A percentile compares a stretch with the other conserved stretches of the same genome.
Evolutionary conservation across 805 yeast genomes (phyloP).

Genomic region (Alloascoidea hylecoeti): DNA sequence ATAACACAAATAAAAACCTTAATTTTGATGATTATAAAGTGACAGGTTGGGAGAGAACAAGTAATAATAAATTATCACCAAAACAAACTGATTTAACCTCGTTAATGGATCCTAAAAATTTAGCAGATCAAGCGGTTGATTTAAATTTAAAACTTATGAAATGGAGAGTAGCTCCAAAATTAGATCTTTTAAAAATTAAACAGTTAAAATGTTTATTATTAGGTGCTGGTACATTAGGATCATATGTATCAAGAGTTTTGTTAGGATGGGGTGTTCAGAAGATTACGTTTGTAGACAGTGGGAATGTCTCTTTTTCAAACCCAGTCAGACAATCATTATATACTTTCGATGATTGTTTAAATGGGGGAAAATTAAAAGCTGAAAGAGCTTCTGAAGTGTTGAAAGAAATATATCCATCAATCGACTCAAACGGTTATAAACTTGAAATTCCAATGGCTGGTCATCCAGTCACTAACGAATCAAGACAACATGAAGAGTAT

Average conservation of each 20-base stretch:
- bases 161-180: slow-evolving; percentile 84
- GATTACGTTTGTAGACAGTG: slow-evolving; percentile 83
- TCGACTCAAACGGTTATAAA: slow-evolving; percentile 42
- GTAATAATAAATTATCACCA: slow-evolving; percentile 52
- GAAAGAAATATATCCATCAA: slow-evolving; percentile 66
- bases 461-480: slow-evolving; percentile 57
- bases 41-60: slow-evolving; percentile 87
- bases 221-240: slow-evolving; percentile 97
- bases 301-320: slow-evolving; percentile 79
- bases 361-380: slow-evolving; percentile 71
- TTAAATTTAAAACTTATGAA: slow-evolving; percentile 86
- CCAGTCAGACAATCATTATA: slow-evolving; percentile 93
- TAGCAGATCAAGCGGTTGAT: slow-evolving; percentile 89
- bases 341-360: slow-evolving; percentile 64
- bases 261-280: slow-evolving; percentile 91
- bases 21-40: slow-evolving; percentile 22
- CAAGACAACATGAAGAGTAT: slow-evolving; percentile 33
- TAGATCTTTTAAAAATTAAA: slow-evolving; percentile 55
- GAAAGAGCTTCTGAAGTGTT: slow-evolving; percentile 61
- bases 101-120: slow-evolving; percentile 62
- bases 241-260: slow-evolving; percentile 74
- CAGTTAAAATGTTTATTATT: slow-evolving; percentile 53
- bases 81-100: slow-evolving; percentile 73
- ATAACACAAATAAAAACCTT: slow-evolving; percentile 2
- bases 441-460: slow-evolving; percentile 95